Percentiles rank a stretch among this genome's conserved stretches.
phyloP scores from a whole-genome alignment of 805 yeast species.

The Brettanomyces nanus region DNA sequence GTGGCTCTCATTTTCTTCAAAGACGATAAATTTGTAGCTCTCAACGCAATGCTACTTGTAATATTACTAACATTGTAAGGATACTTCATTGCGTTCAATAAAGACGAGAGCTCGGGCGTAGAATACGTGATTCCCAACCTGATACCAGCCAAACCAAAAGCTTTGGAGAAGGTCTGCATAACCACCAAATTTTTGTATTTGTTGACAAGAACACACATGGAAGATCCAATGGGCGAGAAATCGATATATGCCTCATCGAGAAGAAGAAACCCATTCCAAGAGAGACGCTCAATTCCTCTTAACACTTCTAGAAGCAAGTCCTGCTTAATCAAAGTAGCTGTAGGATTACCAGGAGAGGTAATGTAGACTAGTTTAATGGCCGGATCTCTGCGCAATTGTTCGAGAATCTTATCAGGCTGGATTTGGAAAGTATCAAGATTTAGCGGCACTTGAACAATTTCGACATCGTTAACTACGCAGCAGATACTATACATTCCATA shows the following conservation, averaged over 20 bases:
- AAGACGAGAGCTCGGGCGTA: constrained; percentile 46
- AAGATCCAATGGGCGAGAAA: constrained; percentile 60
- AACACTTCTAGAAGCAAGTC: constrained; percentile 41
- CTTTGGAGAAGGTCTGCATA: constrained; percentile 85
- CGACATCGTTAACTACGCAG: constrained; percentile 85
- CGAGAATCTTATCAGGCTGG: constrained; percentile 46
- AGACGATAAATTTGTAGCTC: constrained; percentile 60
- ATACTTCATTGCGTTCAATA: constrained; percentile 86
- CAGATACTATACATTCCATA: constrained; percentile 96
- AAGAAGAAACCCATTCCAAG: constrained; percentile 72
- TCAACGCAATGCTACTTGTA: constrained; percentile 65
- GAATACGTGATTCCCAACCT: constrained; percentile 80
- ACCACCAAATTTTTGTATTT: constrained; percentile 78
- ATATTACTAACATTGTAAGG: constrained; percentile 88
- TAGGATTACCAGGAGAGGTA: constrained; percentile 97
- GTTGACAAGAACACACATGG: constrained; percentile 71
- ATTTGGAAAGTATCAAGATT: constrained; percentile 59
- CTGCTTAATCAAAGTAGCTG: constrained; percentile 56
- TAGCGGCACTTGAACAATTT: constrained; percentile 65
- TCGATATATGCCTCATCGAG: constrained; percentile 96
- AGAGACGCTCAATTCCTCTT: constrained; percentile 25
- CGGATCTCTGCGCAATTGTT: constrained; percentile 45
- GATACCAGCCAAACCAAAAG: constrained; percentile 94
- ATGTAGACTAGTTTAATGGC: constrained; percentile 68
- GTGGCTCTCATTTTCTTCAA: constrained; percentile 49